Evolutionary conservation across 306 rosid genomes (phyloP).

Genomic region (Rosa persica): DNA sequence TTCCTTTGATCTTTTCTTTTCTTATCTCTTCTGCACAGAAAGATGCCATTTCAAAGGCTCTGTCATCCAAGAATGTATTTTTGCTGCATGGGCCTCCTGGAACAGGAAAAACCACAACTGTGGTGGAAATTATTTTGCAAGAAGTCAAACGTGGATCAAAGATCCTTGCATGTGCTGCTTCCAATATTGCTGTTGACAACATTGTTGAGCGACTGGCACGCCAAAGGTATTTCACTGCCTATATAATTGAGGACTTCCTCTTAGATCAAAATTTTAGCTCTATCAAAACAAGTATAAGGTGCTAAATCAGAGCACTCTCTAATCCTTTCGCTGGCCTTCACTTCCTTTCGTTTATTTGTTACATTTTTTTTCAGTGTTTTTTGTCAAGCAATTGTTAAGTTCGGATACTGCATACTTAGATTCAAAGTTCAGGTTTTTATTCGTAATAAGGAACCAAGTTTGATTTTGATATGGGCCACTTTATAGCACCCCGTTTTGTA

Average conservation of each 20-base stretch:
- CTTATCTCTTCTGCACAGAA: conserved; percentile 43
- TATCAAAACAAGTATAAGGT: neutral
- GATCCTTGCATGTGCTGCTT: conserved; percentile 96
- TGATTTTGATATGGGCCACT: neutral
- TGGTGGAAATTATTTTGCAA: conserved; percentile 93
- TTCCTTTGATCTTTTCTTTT: conserved; percentile 23
- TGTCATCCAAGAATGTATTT: conserved; percentile 80
- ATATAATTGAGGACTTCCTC: conserved; percentile 15
- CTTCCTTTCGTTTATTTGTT: neutral
- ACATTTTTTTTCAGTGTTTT: neutral
- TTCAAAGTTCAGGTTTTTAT: neutral
- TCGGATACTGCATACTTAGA: neutral
- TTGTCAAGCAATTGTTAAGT: neutral
- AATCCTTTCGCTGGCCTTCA: neutral
- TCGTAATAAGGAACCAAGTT: neutral
- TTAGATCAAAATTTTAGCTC: neutral
- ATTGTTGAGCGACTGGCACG: conserved; percentile 91
- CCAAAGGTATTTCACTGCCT: conserved; percentile 55
- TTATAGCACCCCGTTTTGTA: neutral
- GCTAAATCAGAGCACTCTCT: neutral
- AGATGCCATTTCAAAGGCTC: conserved; percentile 87
- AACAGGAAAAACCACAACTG: conserved; percentile 96
- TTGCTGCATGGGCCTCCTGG: conserved; percentile 99
- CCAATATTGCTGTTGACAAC: conserved; percentile 99
- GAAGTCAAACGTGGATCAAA: conserved; percentile 97